Percentiles rank a stretch among this genome's conserved stretches.
phyloP scores from a whole-genome alignment of 2,329 filamentous ascomycete genomes.

The Aspergillus persii region DNA sequence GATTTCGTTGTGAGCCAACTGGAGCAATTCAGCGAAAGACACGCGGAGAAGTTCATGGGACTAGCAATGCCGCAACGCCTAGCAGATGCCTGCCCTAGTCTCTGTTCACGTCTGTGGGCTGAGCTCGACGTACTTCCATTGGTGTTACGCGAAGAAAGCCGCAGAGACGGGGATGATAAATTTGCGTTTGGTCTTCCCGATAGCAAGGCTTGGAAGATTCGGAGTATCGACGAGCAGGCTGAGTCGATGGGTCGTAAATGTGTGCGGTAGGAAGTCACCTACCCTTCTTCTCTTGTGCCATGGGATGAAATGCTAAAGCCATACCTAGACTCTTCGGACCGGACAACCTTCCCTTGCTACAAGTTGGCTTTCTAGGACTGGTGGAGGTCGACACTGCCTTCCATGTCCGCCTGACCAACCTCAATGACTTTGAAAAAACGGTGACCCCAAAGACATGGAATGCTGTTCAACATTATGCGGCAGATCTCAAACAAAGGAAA shows the following conservation, averaged over 20 bases:
- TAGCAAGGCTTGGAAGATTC: conserved; percentile 46
- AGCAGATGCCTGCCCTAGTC: conserved; percentile 58
- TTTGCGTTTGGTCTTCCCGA: conserved; percentile 29
- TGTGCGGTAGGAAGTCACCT: conserved; percentile 54
- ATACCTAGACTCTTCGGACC: conserved; percentile 66
- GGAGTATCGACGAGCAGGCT: conserved; percentile 74
- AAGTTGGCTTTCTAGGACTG: conserved; percentile 63
- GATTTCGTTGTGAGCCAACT: conserved; percentile 61
- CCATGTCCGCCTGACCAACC: conserved; percentile 58
- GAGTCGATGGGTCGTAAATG: conserved; percentile 80
- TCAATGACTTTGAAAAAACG: conserved; percentile 59
- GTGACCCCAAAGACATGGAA: conserved; percentile 64
- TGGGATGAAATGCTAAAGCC: conserved; percentile 10
- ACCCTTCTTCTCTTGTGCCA: neutral
- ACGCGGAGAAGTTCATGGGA: conserved; percentile 72
- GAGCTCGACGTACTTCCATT: conserved; percentile 75
- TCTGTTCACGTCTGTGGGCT: conserved; percentile 71
- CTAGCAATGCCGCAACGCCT: conserved; percentile 65
- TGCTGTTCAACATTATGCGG: conserved; percentile 61
- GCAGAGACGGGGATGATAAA: conserved; percentile 12
- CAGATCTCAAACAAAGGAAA: conserved; percentile 61
- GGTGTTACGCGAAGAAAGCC: conserved; percentile 50
- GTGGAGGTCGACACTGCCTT: conserved; percentile 70
- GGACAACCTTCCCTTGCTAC: conserved; percentile 64
- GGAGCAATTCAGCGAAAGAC: conserved; percentile 59